Conservation (phyloP, 2,329 filamentous ascomycete species). For the Nigrospora oryzae region DNA sequence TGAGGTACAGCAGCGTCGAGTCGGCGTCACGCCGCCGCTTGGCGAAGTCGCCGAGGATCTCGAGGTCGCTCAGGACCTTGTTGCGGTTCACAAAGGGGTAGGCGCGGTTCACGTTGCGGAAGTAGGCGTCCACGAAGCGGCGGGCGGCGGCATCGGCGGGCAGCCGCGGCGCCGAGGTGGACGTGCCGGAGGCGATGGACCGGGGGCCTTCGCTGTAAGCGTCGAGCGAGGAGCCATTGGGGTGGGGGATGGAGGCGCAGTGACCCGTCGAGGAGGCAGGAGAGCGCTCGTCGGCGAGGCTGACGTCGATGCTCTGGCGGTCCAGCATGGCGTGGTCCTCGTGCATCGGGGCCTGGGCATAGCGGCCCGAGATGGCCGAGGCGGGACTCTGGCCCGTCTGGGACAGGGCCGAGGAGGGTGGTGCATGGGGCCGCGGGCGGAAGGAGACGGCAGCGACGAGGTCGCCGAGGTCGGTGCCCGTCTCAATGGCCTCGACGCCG, state of each 20-base stretch:
- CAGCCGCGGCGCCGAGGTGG: conserved; percentile 3
- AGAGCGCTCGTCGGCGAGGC: conserved; percentile 1
- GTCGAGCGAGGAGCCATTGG: background rate
- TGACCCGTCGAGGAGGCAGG: conserved; percentile 1
- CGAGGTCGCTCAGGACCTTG: conserved; percentile 24
- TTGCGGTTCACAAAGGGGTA: conserved; percentile 34
- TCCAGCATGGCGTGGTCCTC: conserved; percentile 3
- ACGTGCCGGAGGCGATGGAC: background rate
- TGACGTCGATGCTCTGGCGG: conserved; percentile 1
- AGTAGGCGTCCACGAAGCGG: conserved; percentile 33
- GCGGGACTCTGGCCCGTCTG: conserved; percentile 5
- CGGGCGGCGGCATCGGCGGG: conserved; percentile 17
- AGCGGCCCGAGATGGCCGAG: background rate
- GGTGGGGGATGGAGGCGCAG: background rate
- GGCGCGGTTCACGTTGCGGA: conserved; percentile 33
- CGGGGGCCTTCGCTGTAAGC: background rate
- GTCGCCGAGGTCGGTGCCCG: conserved; percentile 20
- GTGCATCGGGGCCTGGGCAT: background rate
- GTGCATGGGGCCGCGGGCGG: background rate
- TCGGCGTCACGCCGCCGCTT: conserved; percentile 16
- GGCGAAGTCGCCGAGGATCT: conserved; percentile 15
- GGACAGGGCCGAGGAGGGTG: background rate
- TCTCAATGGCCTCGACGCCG: conserved; percentile 26
- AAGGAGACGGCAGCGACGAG: conserved; percentile 4
- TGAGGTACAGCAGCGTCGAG: conserved; percentile 29